Percentiles rank a stretch among this genome's conserved stretches.
Evolutionary conservation across 352 stramenopile genomes (phyloP).

Genomic region (Phytopythium boreale): DNA sequence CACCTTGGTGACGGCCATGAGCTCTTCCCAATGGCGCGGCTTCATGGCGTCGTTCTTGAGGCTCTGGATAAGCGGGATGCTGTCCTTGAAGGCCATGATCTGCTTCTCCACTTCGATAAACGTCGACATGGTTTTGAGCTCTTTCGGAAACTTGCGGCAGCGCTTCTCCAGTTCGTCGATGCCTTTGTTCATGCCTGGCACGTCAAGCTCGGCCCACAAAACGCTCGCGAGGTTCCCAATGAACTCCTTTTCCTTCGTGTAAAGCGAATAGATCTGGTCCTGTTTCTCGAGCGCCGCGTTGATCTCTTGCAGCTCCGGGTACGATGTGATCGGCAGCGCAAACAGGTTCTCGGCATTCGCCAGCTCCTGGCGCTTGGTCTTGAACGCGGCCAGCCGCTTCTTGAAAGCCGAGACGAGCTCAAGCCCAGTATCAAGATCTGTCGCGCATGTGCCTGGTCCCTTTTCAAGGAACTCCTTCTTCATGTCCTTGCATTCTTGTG

Average conservation of each 20-base stretch:
- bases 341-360: conserved; percentile 95
- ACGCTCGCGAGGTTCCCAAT: conserved; percentile 85
- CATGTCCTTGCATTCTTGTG: conserved; percentile 82
- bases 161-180: conserved; percentile 93
- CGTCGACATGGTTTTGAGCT: conserved; percentile 88
- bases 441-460: conserved; percentile 81
- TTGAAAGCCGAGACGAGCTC: conserved; percentile 88
- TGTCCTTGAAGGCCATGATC: conserved; percentile 93
- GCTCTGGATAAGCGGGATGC: conserved; percentile 91
- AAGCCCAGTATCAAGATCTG: conserved; percentile 87
- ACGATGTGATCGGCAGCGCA: conserved; percentile 87
- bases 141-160: conserved; percentile 89
- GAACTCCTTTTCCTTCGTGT: conserved; percentile 93
- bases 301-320: conserved; percentile 89
- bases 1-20: conserved; percentile 88
- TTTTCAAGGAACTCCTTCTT: conserved; percentile 83
- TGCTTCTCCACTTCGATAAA: conserved; percentile 91
- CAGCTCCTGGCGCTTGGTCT: conserved; percentile 80
- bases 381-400: conserved; percentile 72
- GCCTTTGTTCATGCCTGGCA: conserved; percentile 88
- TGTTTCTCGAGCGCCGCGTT: conserved; percentile 87
- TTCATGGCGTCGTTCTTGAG: conserved; percentile 95
- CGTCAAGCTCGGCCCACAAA: conserved; percentile 93
- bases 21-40: conserved; percentile 86
- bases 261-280: conserved; percentile 88